A percentile compares a stretch with the other conserved stretches of the same genome.
Conservation (phyloP, 805 yeast species). For the Teunomyces funiuensis region DNA sequence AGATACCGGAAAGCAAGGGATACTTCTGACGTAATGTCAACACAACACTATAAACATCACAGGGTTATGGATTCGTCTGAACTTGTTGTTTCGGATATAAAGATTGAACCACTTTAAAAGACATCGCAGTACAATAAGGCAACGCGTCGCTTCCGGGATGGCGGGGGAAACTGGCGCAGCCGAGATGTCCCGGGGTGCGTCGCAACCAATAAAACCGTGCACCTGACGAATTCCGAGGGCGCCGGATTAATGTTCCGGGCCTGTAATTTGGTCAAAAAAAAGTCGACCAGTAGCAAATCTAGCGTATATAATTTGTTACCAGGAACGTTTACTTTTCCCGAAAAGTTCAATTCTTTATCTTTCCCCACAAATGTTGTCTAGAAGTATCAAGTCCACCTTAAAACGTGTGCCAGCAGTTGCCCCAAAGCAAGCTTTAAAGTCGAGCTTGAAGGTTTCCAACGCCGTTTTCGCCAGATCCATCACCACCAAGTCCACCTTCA, state of each 20-base stretch:
- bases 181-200: constrained; percentile 5
- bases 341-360: constrained; percentile 28
- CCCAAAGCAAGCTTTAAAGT: constrained; percentile 8
- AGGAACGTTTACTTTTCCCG: not conserved
- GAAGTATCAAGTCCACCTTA: constrained; percentile 29
- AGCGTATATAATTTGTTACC: constrained; percentile 1
- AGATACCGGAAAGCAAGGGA: too few species aligned
- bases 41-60: too few species aligned
- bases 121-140: not conserved
- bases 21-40: too few species aligned
- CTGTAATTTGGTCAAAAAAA: constrained; percentile 2
- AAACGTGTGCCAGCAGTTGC: constrained; percentile 25
- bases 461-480: constrained; percentile 21
- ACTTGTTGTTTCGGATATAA: too few species aligned
- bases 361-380: constrained; percentile 33
- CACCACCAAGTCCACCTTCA: constrained; percentile 11
- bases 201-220: constrained; percentile 5
- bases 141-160: constrained; percentile 1
- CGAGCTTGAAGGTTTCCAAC: constrained; percentile 14
- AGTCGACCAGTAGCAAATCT: constrained; percentile 4
- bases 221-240: not conserved
- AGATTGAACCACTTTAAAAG: too few species aligned
- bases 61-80: too few species aligned
- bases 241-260: not conserved
- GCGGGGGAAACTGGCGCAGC: not conserved